Evolutionary conservation across 768 basidiomycete genomes (phyloP), one percentile per base, ranked within the genome.

Genomic region (Auriscalpium orientale): DNA sequence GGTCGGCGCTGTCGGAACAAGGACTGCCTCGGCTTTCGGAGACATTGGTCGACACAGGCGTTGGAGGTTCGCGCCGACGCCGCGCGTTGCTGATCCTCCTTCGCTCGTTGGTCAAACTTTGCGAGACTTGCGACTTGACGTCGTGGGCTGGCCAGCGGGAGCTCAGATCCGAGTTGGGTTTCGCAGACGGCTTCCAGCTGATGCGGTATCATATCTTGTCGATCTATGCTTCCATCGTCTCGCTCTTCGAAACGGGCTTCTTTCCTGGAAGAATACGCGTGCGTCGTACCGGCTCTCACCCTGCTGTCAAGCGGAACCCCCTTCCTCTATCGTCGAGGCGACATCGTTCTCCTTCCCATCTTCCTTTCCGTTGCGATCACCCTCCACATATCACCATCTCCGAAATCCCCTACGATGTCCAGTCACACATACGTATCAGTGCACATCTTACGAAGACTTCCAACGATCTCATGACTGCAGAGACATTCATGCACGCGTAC

Each of bases 41-140:
- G 38, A 47, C 35, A 62, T 58, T 56, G 59, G 63, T 66, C 68
- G 61, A 15, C 50, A 66, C 58, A 58, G 59, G 66, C 65, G 66
- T 55, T 69, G 65, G 66, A 69, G 69, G 67, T 63, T 55, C 59
- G 62, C 68, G 67, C 64, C 66, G 61, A 68, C 65, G 74, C 72
- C 62, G 56, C 63, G 64, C 68, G 68, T 65, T 68, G 62, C 60
- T 58, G 51, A 51, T 61, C 64, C 46, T 56, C 54, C 53, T 51
- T 33, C 37, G 55, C 53, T 59, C 46, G 36, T 56, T 56, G 51
- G 56, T 54, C 60, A 57, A 61, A 62, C 58, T 58, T 60, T 55
- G 58, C 64, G 64, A 66, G 62, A 59, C 71, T 68, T 65, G 67
- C 62, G 59, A 67, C 71, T 74, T 54, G 76, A 74, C 44, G 71